Conservation (phyloP, 257 asterid genomes). For the Solanum rostratum region DNA sequence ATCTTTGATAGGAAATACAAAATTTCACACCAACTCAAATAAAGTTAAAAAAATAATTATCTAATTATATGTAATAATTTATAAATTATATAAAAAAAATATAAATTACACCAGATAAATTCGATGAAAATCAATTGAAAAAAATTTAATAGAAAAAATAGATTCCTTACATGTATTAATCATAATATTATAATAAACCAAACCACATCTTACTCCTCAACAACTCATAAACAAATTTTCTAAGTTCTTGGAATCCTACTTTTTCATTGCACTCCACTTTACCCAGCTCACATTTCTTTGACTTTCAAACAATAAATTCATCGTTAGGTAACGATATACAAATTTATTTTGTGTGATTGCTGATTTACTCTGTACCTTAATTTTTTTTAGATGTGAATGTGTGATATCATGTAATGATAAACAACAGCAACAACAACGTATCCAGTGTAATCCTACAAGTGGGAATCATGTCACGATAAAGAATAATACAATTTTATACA, state of each 20-base stretch:
- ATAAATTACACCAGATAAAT: background rate
- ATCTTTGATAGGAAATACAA: background rate
- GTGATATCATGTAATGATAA: too few relatives aligned
- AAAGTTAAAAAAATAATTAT: background rate
- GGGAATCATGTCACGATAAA: too few relatives aligned
- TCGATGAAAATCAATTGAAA: background rate
- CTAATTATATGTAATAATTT: background rate
- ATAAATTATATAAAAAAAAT: accelerated
- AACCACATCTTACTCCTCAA: background rate
- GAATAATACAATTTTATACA: too few relatives aligned
- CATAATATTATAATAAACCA: background rate
- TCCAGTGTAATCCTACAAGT: too few relatives aligned
- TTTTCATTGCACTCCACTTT: background rate
- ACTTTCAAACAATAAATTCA: background rate
- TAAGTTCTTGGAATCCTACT: background rate
- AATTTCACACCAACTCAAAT: too few relatives aligned
- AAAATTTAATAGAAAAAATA: too few relatives aligned
- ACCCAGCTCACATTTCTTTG: background rate
- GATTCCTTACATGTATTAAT: background rate
- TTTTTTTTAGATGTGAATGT: too few relatives aligned
- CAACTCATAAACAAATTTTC: background rate
- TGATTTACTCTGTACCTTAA: too few relatives aligned
- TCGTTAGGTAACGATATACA: too few relatives aligned
- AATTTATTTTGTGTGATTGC: too few relatives aligned
- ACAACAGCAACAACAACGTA: too few relatives aligned